Base-by-base conservation (phyloP, 148 eudicot species). In the Camellia japonica region DNA sequence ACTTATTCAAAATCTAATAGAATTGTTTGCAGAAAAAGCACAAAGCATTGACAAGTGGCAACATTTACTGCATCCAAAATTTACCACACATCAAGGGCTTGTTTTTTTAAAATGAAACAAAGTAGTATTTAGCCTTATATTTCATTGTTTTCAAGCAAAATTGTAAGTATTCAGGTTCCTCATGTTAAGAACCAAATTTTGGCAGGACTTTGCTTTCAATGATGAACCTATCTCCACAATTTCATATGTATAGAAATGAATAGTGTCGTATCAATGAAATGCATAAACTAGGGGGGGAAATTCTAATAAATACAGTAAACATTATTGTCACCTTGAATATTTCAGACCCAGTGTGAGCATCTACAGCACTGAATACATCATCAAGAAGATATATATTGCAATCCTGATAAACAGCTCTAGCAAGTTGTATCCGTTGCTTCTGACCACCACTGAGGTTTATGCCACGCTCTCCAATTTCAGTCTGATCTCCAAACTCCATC, bases 381-480 rank as follows among this genome's bases (percentile, higher is more conserved):
- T 96, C 99, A 71, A 96, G 98, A n/a, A 96, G 86, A 86, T 96
- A 96, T 6, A 96, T 90, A 78, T 96, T 98, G 67, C 92, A 93
- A 76, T 93, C 95, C 85, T 96, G 99, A 85, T 93, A 96, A 49
- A 96, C 95, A 78, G 99, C 99, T 79, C 99, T 81, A 19, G 98
- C 99, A 13, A 96, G 97, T 68, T 96, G 99, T 71, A 94, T 91
- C 43, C 97, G 75, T 82, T 96, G 99, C 86, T 96, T 96, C 78
- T 96, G 99, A 23, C 99, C 99, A 66, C 99, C 98, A 76, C 99
- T 96, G 56, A 96, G 92, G 77, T 96, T 96, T 77, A 96, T 96
- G 16, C 98, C 99, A 60, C 95, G 98, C 82, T 96, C 99, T 74
- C 99, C 99, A 12, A 96, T 96, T 87, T 96, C 99, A 43, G 99